phyloP scores from a whole-genome alignment of 495 filamentous ascomycete species.

The Opeltia flavorubescens region DNA sequence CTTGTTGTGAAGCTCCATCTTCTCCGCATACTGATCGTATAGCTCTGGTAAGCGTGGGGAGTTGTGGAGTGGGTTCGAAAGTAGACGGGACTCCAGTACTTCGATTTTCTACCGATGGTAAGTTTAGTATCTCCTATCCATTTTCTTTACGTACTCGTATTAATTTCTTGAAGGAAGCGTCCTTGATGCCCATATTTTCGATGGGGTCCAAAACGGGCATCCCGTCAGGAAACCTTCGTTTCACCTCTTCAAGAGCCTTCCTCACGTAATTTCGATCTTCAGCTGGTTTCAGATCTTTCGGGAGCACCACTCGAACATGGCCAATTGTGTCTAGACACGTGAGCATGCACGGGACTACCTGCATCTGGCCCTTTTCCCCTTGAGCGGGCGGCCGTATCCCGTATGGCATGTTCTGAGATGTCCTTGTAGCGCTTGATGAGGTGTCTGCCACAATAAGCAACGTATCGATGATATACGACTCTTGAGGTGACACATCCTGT shows the following conservation, averaged over 20 bases:
- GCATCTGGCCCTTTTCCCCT: conserved; percentile 59
- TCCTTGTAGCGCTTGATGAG: conserved; percentile 40
- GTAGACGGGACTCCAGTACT: conserved; percentile 80
- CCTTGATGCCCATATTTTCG: conserved; percentile 85
- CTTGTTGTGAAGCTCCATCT: conserved; percentile 57
- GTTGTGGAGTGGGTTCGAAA: conserved; percentile 78
- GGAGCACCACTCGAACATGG: conserved; percentile 64
- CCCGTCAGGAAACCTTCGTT: conserved; percentile 83
- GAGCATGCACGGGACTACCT: conserved; percentile 76
- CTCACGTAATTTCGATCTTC: conserved; percentile 51
- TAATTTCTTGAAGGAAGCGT: conserved; percentile 83
- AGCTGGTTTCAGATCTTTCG: conserved; percentile 49
- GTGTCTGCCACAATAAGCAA: conserved; percentile 51
- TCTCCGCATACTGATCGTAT: conserved; percentile 70
- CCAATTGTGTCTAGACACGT: conserved; percentile 66
- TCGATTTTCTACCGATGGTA: conserved; percentile 62
- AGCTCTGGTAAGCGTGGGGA: conserved; percentile 68
- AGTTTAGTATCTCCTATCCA: background rate
- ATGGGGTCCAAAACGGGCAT: conserved; percentile 79
- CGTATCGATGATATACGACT: conserved; percentile 70
- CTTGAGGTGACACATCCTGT: conserved; percentile 52
- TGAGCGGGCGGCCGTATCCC: conserved; percentile 47
- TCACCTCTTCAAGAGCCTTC: conserved; percentile 57
- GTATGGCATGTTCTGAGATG: conserved; percentile 44
- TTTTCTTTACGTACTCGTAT: conserved; percentile 43